Evolutionary conservation across 495 filamentous ascomycete genomes (phyloP), one percentile per base, ranked within the genome.

Genomic region (Penicillium verhagenii): DNA sequence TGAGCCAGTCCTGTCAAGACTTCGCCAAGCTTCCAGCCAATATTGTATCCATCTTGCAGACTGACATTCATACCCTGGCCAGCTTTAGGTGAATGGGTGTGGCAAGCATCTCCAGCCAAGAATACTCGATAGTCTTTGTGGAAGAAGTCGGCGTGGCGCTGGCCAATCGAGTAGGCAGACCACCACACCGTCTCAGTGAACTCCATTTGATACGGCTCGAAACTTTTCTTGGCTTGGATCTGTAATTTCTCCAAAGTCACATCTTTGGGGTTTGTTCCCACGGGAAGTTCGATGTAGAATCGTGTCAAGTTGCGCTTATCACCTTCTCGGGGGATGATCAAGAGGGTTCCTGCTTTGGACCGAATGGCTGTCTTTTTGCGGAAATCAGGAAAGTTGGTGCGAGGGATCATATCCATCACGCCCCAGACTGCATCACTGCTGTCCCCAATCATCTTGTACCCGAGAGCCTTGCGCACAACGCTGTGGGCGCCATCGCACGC

Each of bases 351-450:
- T 1, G 69, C 65, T 16, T 74, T 61, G 7, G 79, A 80, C 33
- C 80, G 78, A 50, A 86, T 82, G 1, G 88, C 93, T 53, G 84
- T 84, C 50, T 83, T 77, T 66, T 79, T 84, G 45, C 87, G 76
- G 81, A 94, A 83, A 85, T 96, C 89, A 4, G 90, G 91, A 70
- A 93, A 96, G 60, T 85, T 71, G 1, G 91, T 93, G 5, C 72
- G 76, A 5, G 88, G 85, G 28, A 87, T 81, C 54, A 90, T 78
- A 55, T 96, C 91, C 84, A 94, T 87, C 13, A 95, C 91, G 54
- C 91, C 91, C 86, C 86, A 90, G 43, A 88, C 79, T 26, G 85
- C 77, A 66, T 93, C 88, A 28, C 76, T 86, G 59, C 77, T 85
- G 63, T 95, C 89, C 16, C 90, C 90, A 3, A 87, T 58, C 84